Conservation (phyloP, 2,329 filamentous ascomycete species). For the Plenodomus tracheiphilus region DNA sequence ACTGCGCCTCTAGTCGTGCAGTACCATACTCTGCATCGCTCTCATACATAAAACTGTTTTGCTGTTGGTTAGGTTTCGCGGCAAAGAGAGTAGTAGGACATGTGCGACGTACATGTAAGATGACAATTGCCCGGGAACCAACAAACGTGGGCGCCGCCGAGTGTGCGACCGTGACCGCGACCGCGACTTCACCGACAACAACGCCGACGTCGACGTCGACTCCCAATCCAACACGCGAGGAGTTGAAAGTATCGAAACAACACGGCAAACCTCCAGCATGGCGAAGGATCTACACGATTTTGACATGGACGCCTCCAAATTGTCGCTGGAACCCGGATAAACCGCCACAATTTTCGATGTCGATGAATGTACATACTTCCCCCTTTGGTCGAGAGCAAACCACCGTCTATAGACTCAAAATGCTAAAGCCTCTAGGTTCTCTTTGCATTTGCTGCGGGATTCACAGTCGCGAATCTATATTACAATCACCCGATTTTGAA, state of each 20-base stretch:
- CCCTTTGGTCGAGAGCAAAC: too few relatives aligned
- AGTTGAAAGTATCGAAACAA: background rate
- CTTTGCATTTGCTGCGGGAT: constrained; percentile 69
- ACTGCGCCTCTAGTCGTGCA: too few relatives aligned
- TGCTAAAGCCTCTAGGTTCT: too few relatives aligned
- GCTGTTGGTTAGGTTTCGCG: background rate
- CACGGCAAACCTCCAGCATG: constrained; percentile 10
- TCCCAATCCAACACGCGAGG: background rate
- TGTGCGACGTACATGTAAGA: background rate
- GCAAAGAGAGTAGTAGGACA: background rate
- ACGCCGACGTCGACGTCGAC: background rate
- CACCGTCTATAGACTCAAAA: too few relatives aligned
- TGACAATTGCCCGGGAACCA: background rate
- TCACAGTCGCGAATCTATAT: constrained; percentile 80
- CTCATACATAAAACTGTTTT: background rate
- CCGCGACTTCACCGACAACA: background rate
- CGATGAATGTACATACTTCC: constrained; percentile 70
- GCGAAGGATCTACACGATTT: constrained; percentile 27
- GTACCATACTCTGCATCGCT: background rate
- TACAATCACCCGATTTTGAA: constrained; percentile 81
- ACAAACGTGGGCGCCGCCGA: background rate
- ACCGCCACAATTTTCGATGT: constrained; percentile 69
- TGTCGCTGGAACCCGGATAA: constrained; percentile 69
- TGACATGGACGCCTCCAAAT: constrained; percentile 65
- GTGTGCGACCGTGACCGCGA: background rate